These are phyloP conservation scores for Periconia sp. DNA, from an alignment of 2,329 filamentous ascomycete genomes.

Conservation along the genomic window DNA sequence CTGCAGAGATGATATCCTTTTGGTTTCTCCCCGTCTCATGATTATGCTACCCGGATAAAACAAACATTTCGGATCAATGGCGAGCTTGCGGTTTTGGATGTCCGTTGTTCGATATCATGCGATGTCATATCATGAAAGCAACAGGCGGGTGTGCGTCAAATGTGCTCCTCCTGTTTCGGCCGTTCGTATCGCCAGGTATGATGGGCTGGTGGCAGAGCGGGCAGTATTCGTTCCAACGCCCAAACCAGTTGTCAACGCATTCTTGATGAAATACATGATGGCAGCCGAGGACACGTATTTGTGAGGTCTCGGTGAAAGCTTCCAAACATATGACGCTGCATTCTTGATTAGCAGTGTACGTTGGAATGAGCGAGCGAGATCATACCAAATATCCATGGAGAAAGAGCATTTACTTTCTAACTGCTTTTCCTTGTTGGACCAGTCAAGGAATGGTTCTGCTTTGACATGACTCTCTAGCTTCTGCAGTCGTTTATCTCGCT, in stretches of 20 bases:
- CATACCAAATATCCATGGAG: conserved; percentile 29
- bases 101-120: too few species aligned
- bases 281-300: conserved; percentile 38
- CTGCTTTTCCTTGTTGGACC: conserved; percentile 28
- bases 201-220: conserved; percentile 43
- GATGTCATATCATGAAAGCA: conserved; percentile 22
- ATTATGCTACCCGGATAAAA: too few species aligned
- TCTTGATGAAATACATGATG: conserved; percentile 40
- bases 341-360: neutral
- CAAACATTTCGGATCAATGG: too few species aligned
- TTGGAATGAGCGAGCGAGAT: neutral
- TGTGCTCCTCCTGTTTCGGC: conserved; percentile 9
- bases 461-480: conserved; percentile 35
- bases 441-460: conserved; percentile 36
- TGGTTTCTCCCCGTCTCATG: too few species aligned
- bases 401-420: conserved; percentile 17
- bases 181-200: conserved; percentile 25
- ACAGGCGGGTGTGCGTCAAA: conserved; percentile 16
- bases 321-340: conserved; percentile 42
- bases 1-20: too few species aligned
- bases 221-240: conserved; percentile 40
- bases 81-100: too few species aligned
- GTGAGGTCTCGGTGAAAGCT: conserved; percentile 32
- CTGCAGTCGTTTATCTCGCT: conserved; percentile 29
- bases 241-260: conserved; percentile 43